Evolutionary conservation across 2,329 filamentous ascomycete species (phyloP).

Genomic region (Fusarium albidum): DNA sequence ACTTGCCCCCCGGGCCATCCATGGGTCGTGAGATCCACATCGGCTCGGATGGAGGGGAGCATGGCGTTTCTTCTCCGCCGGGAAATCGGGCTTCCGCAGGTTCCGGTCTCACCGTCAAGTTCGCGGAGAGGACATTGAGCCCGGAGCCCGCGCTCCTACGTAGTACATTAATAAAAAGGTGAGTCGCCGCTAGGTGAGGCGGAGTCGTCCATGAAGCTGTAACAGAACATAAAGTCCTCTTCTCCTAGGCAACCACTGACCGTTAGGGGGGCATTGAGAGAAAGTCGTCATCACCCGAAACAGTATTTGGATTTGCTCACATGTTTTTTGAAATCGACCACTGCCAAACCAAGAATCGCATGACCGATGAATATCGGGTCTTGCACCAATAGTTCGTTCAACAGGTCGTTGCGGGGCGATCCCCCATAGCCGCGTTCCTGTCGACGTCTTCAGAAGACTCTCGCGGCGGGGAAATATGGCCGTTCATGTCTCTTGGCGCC

Average conservation of each 20-base stretch:
- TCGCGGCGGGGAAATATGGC: constrained; percentile 1
- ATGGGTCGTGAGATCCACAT: constrained; percentile 26
- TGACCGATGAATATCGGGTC: neutral
- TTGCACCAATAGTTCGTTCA: constrained; percentile 1
- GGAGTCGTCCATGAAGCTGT: too few relatives aligned
- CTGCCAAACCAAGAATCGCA: neutral
- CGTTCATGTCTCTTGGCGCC: constrained; percentile 1
- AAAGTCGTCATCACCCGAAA: neutral
- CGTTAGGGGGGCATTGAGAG: neutral
- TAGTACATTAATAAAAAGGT: too few relatives aligned
- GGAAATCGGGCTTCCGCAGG: constrained; percentile 17
- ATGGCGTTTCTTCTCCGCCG: constrained; percentile 9
- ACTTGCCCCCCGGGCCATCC: too few relatives aligned
- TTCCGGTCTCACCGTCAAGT: constrained; percentile 27
- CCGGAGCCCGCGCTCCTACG: too few relatives aligned
- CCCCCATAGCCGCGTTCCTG: constrained; percentile 1
- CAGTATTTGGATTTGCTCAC: neutral
- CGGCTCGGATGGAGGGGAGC: constrained; percentile 17
- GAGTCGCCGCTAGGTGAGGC: too few relatives aligned
- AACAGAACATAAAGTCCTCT: neutral
- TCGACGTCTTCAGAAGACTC: neutral
- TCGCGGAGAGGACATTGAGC: neutral
- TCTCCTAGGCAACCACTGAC: neutral
- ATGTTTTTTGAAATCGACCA: neutral
- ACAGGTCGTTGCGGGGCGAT: constrained; percentile 2